Evolutionary conservation across 108 stramenopile species (phyloP), one percentile per base, ranked within the genome.

Genomic region (Cyclotella distinguenda): DNA sequence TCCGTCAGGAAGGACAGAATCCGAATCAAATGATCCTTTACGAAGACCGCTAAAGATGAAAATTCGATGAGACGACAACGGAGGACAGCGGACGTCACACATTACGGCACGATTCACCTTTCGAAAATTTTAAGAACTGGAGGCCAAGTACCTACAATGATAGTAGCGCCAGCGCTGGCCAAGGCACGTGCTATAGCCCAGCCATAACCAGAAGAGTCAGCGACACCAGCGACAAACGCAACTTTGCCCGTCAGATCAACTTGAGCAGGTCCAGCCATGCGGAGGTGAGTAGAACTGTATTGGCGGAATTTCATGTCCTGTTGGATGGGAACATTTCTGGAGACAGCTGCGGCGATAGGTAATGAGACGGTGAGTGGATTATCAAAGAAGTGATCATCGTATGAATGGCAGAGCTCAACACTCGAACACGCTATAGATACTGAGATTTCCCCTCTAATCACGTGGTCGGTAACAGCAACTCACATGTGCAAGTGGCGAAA

Each of bases 101-200:
- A n/a, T n/a, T n/a, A n/a, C n/a, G n/a, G n/a, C n/a, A n/a, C n/a
- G n/a, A n/a, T n/a, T n/a, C n/a, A n/a, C 66, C 56, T 89, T 71
- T 95, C 77, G 66, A 98, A 98, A 68, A 98, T 95, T 77, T 95
- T 95, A 48, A 98, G 86, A 36, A 98, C 96, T 9, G 97, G 97
- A 16, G 97, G 97, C 97, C 97, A 98, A 13, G 97, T 98, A 63
- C 97, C 97, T 53, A 98, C 93, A 60, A 96, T 88, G 54, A 98
- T 93, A 42, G 90, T 97, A 60, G 94, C 93, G 38, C 97, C 97
- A 28, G 96, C 96, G 65, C 93, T 90, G 38, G 97, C 96, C 48
- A 97, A 83, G 13, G 92, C 88, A 72, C 89, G 90, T 56, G 95
- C 87, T 66, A 98, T 98, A 42, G 97, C 97, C 97, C 97, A 98